phyloP scores from a whole-genome alignment of 1,284 basidiomycete genomes.

The Trichosporon coremiiforme region DNA sequence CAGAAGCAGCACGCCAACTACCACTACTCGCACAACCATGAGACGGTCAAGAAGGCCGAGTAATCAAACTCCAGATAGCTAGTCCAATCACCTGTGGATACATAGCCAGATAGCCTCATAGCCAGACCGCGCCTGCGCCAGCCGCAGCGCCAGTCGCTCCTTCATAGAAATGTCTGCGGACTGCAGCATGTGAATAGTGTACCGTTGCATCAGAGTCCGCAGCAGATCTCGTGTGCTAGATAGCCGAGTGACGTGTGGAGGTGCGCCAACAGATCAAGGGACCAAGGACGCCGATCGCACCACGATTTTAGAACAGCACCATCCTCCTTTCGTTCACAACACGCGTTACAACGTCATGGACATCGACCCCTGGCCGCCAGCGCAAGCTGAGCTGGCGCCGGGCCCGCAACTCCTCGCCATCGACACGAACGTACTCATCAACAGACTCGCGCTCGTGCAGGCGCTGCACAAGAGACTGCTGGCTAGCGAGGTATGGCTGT shows the following conservation, averaged over 20 bases:
- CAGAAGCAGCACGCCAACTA: constrained; percentile 14
- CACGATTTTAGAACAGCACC: not conserved
- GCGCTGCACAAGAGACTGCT: constrained; percentile 19
- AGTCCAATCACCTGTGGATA: no score
- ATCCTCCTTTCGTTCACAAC: not conserved
- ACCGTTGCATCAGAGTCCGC: no score
- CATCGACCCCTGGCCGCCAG: constrained; percentile 11
- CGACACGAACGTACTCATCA: constrained; percentile 27
- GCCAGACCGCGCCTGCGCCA: not conserved
- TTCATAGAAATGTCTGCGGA: not conserved
- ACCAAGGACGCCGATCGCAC: not conserved
- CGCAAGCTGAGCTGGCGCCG: not conserved
- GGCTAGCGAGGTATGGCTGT: constrained; percentile 14
- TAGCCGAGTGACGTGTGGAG: not conserved
- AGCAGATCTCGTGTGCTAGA: not conserved
- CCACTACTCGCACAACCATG: constrained; percentile 15
- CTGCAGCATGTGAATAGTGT: not conserved
- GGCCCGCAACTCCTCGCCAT: constrained; percentile 15
- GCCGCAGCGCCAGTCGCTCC: not conserved
- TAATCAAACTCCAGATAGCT: not conserved
- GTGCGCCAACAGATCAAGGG: not conserved
- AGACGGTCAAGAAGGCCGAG: constrained; percentile 10
- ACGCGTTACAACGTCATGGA: not conserved
- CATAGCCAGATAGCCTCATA: not conserved
- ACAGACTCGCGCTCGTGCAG: constrained; percentile 18